Percentiles rank a stretch among this genome's conserved stretches.
phyloP scores from a whole-genome alignment of 2,329 filamentous ascomycete species.

The Lasiodiplodia citricola region DNA sequence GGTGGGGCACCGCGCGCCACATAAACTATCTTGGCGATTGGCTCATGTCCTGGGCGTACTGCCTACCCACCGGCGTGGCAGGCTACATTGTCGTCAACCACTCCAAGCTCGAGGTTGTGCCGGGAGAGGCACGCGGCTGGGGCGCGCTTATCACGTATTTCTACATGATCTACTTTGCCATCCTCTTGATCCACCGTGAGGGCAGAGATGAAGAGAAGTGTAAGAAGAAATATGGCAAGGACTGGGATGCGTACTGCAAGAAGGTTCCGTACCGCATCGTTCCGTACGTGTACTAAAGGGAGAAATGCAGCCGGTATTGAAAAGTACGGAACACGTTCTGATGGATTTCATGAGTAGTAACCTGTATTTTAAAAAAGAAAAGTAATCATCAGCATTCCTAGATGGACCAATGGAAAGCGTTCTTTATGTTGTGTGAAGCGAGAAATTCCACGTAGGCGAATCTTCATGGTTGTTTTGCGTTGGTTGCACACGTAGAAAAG shows the following conservation, averaged over 20 bases:
- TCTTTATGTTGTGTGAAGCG: neutral
- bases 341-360: neutral
- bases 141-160: slow-evolving; percentile 92
- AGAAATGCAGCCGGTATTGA: neutral
- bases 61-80: slow-evolving; percentile 81
- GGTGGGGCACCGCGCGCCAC: slow-evolving; percentile 91
- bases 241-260: slow-evolving; percentile 89
- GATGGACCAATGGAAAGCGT: neutral
- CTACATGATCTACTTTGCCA: slow-evolving; percentile 88
- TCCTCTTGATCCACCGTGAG: slow-evolving; percentile 85
- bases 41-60: slow-evolving; percentile 92
- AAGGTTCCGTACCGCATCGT: slow-evolving; percentile 82
- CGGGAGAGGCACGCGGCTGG: slow-evolving; percentile 77
- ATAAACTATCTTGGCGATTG: slow-evolving; percentile 97
- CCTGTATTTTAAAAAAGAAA: neutral
- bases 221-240: slow-evolving; percentile 84
- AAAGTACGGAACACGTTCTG: neutral
- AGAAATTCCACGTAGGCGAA: neutral
- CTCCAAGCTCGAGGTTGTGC: slow-evolving; percentile 67
- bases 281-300: slow-evolving; percentile 77
- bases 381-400: neutral
- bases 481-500: neutral
- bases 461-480: neutral
- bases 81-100: slow-evolving; percentile 73
- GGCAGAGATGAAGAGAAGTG: slow-evolving; percentile 91